phyloP scores from a whole-genome alignment of 331 rosid species.

The Malus hybrid region DNA sequence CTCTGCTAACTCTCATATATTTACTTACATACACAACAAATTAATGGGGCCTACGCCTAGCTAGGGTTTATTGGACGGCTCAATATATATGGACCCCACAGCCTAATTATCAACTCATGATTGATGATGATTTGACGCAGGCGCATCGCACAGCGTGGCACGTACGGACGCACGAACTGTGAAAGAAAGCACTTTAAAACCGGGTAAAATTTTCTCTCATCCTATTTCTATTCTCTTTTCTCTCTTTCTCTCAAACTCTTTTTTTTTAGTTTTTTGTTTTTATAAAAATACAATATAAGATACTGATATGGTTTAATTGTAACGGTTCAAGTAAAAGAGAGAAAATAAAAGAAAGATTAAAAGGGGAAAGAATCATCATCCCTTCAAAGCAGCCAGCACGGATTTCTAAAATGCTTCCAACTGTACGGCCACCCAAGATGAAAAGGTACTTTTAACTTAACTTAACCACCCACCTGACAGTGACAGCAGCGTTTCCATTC shows the following conservation, averaged over 20 bases:
- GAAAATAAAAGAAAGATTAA: no score
- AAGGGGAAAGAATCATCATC: rapidly evolving
- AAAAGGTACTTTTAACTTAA: neutral
- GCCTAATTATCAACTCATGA: neutral
- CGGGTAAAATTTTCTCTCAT: no score
- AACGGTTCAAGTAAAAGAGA: rapidly evolving
- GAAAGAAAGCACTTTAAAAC: neutral
- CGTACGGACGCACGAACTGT: neutral
- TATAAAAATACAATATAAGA: no score
- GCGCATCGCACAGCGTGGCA: neutral
- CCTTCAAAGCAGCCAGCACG: neutral
- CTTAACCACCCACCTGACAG: constrained; percentile 26
- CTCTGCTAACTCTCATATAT: neutral
- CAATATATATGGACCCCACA: neutral
- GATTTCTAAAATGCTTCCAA: constrained; percentile 13
- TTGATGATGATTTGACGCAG: constrained; percentile 2
- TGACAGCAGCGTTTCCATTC: constrained; percentile 1
- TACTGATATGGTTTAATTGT: rapidly evolving
- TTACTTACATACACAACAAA: neutral
- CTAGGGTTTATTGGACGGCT: no score
- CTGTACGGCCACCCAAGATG: constrained; percentile 38
- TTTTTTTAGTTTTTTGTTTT: no score
- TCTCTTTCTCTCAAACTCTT: rapidly evolving
- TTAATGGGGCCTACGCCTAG: neutral
- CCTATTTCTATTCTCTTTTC: no score